These are phyloP conservation scores for Boletellus dicymbophilus DNA, from an alignment of 1,284 basidiomycete genomes.

Conservation along the genomic window DNA sequence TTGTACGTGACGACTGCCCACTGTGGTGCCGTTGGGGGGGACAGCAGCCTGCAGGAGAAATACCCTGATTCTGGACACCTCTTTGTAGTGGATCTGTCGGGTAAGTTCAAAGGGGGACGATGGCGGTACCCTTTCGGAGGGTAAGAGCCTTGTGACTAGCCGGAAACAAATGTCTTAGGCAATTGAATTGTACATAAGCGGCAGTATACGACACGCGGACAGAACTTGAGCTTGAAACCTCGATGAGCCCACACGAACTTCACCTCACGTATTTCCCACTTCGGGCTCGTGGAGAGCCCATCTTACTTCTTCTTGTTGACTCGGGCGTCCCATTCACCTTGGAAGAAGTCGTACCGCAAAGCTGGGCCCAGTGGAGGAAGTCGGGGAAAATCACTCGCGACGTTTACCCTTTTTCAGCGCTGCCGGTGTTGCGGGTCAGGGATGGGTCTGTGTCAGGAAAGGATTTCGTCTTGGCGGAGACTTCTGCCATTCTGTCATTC, in stretches of 20 bases:
- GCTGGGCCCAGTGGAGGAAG: constrained; percentile 19
- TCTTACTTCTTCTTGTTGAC: constrained; percentile 27
- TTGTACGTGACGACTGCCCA: constrained; percentile 69
- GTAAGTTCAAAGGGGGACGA: constrained; percentile 46
- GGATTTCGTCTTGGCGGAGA: constrained; percentile 26
- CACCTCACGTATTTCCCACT: constrained; percentile 21
- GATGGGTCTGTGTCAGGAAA: constrained; percentile 5
- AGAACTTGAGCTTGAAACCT: no score
- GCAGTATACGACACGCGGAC: no score
- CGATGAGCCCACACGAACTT: constrained; percentile 18
- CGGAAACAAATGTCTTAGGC: no score
- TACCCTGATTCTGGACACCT: constrained; percentile 68
- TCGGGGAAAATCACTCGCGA: constrained; percentile 16
- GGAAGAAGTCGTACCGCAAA: constrained; percentile 12
- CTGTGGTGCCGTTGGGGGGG: constrained; percentile 56
- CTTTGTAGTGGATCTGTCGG: constrained; percentile 61
- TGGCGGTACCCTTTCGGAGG: constrained; percentile 41
- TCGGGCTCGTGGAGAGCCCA: constrained; percentile 28
- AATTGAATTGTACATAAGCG: no score
- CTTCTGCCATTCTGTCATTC: constrained; percentile 24
- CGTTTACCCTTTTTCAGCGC: constrained; percentile 23
- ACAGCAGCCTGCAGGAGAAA: constrained; percentile 46
- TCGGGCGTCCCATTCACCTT: constrained; percentile 23
- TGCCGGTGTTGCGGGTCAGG: constrained; percentile 27
- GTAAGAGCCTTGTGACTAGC: no score